These are phyloP conservation scores for Vitis hybrid DNA, from an alignment of 177 flowering plant species.

Conservation along the genomic window DNA sequence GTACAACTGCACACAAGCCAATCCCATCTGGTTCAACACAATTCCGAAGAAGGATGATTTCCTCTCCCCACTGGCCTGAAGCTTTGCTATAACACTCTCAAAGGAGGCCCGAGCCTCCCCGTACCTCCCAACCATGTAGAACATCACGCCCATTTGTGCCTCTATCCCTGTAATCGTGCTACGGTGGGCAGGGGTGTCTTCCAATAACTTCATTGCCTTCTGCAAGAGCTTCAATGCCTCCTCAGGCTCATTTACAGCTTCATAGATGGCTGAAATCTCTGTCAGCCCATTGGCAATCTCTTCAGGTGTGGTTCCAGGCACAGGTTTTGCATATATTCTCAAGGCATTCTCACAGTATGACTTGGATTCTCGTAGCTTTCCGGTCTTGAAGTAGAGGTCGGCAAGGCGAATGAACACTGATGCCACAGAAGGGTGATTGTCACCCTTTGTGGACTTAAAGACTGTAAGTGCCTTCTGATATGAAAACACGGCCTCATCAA, in stretches of 20 bases:
- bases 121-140: conserved; percentile 37
- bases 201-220: conserved; percentile 29
- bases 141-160: conserved; percentile 42
- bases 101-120: conserved; percentile 30
- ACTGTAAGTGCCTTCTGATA: conserved; percentile 38
- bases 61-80: conserved; percentile 31
- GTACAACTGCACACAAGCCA: conserved; percentile 34
- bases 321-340: conserved; percentile 31
- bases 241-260: conserved; percentile 29
- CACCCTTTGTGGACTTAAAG: conserved; percentile 36
- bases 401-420: conserved; percentile 38
- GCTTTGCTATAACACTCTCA: conserved; percentile 24
- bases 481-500: conserved; percentile 36
- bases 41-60: conserved; percentile 33
- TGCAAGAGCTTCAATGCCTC: conserved; percentile 33
- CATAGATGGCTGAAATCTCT: conserved; percentile 35
- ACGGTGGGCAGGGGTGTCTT: conserved; percentile 22
- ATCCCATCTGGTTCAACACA: conserved; percentile 39
- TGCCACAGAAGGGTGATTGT: conserved; percentile 35
- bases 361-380: conserved; percentile 39
- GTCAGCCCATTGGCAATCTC: conserved; percentile 36
- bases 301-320: conserved; percentile 30
- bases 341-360: conserved; percentile 42
- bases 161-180: conserved; percentile 35
- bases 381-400: conserved; percentile 31